Evolutionary conservation across 805 yeast species (phyloP).

Genomic region (Saccharomyces kudriavzevii): DNA sequence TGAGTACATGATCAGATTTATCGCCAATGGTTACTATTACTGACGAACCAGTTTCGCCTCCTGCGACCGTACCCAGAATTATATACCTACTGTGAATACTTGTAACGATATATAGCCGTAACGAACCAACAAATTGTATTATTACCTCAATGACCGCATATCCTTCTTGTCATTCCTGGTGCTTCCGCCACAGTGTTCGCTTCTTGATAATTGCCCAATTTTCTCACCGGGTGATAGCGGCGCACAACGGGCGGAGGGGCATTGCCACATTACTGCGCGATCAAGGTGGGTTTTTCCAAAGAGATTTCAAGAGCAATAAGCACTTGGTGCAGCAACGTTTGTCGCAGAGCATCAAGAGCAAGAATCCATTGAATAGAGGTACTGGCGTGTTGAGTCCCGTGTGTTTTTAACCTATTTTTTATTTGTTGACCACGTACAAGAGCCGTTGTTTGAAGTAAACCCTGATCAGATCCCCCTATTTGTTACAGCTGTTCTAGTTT

Average conservation of each 20-base stretch:
- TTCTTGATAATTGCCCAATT: not conserved
- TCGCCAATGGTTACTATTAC: conserved; percentile 72
- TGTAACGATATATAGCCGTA: not conserved
- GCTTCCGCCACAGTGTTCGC: not conserved
- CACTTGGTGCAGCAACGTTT: not conserved
- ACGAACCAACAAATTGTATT: not conserved
- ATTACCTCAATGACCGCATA: not conserved
- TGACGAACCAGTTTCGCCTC: conserved; percentile 1
- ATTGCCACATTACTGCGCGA: not conserved
- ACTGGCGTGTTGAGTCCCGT: not conserved
- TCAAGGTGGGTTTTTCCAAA: not conserved
- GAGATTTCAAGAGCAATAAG: not conserved
- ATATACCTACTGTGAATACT: not conserved
- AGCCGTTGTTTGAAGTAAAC: not conserved
- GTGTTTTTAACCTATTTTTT: not conserved
- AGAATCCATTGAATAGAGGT: not conserved
- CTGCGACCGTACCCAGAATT: not conserved
- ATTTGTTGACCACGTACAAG: not conserved
- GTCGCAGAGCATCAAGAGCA: not conserved
- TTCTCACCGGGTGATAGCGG: not conserved
- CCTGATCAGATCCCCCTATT: not conserved
- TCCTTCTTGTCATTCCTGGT: not conserved
- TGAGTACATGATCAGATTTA: conserved; percentile 89
- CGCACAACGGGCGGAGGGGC: not conserved
- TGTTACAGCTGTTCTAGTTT: not conserved